A percentile compares a stretch with the other conserved stretches of the same genome.
Evolutionary conservation across 2,329 filamentous ascomycete species (phyloP).

Genomic region (Fusarium euwallaceae): DNA sequence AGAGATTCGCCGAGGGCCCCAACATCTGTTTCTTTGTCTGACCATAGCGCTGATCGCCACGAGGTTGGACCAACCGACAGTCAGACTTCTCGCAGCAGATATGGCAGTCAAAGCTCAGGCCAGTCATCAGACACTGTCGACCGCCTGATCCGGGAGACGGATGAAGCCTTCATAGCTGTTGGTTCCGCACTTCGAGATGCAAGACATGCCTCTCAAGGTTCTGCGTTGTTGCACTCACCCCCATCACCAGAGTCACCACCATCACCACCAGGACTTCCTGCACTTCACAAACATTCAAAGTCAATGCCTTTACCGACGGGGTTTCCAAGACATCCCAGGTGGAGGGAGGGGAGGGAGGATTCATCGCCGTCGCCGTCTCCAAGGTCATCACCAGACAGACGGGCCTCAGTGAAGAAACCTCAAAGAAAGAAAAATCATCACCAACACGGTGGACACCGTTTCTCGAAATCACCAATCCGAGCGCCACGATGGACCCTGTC

Average conservation of each 20-base stretch:
- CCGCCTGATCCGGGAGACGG: conserved; percentile 63
- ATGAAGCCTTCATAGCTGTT: conserved; percentile 64
- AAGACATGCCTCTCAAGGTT: conserved; percentile 30
- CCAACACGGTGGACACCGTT: conserved; percentile 16
- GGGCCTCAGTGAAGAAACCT: conserved; percentile 56
- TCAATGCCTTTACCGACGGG: conserved; percentile 42
- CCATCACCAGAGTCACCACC: conserved; percentile 33
- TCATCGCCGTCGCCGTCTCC: conserved; percentile 25
- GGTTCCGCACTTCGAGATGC: conserved; percentile 57
- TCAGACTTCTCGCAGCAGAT: conserved; percentile 21
- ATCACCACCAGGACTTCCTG: conserved; percentile 30
- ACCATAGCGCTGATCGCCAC: conserved; percentile 27
- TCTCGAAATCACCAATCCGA: conserved; percentile 35
- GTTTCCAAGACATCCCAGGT: conserved; percentile 30
- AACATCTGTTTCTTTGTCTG: conserved; percentile 43
- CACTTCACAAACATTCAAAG: conserved; percentile 35
- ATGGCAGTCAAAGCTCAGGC: conserved; percentile 33
- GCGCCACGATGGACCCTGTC: conserved; percentile 65
- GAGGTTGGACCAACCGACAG: conserved; percentile 27
- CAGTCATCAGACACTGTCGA: conserved; percentile 56
- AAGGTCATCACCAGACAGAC: conserved; percentile 41
- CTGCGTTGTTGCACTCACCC: conserved; percentile 24
- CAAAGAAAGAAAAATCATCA: conserved; percentile 54
- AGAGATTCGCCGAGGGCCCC: conserved; percentile 23
- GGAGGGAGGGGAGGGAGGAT: conserved; percentile 25